Percentiles rank a stretch among this genome's conserved stretches.
Evolutionary conservation across 257 asterid species (phyloP).

Genomic region (Voacanga thouarsii): DNA sequence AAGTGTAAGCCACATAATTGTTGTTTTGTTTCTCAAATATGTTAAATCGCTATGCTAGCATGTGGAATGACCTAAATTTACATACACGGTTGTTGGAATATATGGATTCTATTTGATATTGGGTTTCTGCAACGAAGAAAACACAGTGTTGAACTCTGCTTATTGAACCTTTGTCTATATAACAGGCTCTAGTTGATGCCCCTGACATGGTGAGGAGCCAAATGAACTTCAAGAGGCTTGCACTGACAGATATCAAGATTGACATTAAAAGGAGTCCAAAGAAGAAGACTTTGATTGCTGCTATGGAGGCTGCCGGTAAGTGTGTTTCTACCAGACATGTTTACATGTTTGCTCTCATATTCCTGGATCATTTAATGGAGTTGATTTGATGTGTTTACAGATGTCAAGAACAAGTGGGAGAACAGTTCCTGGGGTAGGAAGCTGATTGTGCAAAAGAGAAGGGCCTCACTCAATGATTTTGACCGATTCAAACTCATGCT

Average conservation of each 20-base stretch:
- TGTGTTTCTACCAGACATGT: background rate
- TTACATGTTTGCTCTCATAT: background rate
- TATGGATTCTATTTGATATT: background rate
- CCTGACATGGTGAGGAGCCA: slow-evolving; percentile 93
- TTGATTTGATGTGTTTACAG: slow-evolving; percentile 28
- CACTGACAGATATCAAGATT: slow-evolving; percentile 79
- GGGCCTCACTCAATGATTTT: slow-evolving; percentile 75
- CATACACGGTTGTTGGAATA: background rate
- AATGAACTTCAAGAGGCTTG: slow-evolving; percentile 89
- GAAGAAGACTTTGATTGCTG: slow-evolving; percentile 83
- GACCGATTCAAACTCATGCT: slow-evolving; percentile 88
- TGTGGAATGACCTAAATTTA: background rate
- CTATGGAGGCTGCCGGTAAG: slow-evolving; percentile 94
- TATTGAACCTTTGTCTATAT: background rate
- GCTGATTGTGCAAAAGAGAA: slow-evolving; percentile 85
- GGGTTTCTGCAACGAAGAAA: background rate
- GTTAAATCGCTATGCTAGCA: background rate
- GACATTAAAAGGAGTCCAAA: slow-evolving; percentile 83
- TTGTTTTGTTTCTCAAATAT: background rate
- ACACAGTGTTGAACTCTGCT: background rate
- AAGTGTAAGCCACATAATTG: background rate
- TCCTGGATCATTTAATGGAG: background rate
- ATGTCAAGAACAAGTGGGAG: slow-evolving; percentile 90
- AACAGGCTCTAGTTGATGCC: slow-evolving; percentile 87
- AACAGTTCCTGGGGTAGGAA: slow-evolving; percentile 96